Base-by-base conservation (phyloP, 225 moss, liverwort and hornwort species). In the Polytrichum commune region DNA sequence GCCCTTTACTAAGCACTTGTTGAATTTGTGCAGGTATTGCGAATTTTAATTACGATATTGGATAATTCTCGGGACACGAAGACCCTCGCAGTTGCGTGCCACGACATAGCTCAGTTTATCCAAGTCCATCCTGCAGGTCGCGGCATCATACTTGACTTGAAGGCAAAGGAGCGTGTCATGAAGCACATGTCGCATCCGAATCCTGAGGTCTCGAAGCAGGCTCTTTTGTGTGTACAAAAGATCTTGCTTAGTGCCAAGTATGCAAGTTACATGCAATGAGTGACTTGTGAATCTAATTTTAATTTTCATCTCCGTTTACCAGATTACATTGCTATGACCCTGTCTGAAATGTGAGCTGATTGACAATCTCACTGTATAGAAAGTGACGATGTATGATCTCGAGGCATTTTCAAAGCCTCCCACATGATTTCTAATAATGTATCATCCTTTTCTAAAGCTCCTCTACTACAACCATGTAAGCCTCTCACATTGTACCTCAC, bases 241-340 rank as follows among this genome's bases (percentile, higher is more conserved):
- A 88, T 97, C 54, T 83, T 97, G 70, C 84, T 97, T 25, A 97
- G 97, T 74, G 88, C 97, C 62, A 97, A 97, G 86, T 97, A 94
- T 72, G 92, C 91, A 18, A 88, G 93, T 69, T 97, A 88, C 69
- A 97, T 97, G 79, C 89, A 97, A 81, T 94, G 75, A 71, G 7
- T 32, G 2, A 63, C 24, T 58, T 32, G n/a, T 33, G 25, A 63
- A 20, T 20, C n/a, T 65, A 32, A 46, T 46, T 46, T 53, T 35
- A 27, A 25, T 53, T 70, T 8, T 9, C 5, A 64, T 66, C 23
- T 19, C 5, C 8, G 69, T 63, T 63, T 19, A 8, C 16, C 19
- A 27, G 57, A 56, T 66, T 60, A 54, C 29, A 53, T 72, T 69
- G 46, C 46, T 6, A 28, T 29, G 18, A 29, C n/a, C 60, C 74